Percentiles rank a stretch among this genome's conserved stretches.
These are phyloP conservation scores for Chlamydomonas sp. DNA, from an alignment of 139 green algal genomes.

Conservation along the genomic window DNA sequence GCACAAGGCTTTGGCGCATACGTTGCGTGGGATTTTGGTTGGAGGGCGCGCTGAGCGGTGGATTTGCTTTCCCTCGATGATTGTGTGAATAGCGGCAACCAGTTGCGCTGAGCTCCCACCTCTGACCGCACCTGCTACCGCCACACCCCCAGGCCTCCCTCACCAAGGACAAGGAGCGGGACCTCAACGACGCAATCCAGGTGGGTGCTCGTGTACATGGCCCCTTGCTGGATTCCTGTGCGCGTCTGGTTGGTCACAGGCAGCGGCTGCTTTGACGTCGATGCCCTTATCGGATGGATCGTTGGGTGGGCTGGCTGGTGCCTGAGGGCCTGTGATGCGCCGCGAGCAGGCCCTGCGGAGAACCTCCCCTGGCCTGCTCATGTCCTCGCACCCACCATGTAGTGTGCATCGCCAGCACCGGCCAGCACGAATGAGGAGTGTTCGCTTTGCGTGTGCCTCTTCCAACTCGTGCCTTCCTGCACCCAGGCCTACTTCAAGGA, in stretches of 20 bases:
- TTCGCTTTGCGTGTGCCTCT: background rate
- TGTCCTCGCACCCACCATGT: too few relatives aligned
- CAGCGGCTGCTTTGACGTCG: background rate
- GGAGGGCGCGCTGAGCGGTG: too few relatives aligned
- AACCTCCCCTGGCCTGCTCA: too few relatives aligned
- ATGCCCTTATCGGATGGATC: too few relatives aligned
- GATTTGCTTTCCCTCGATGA: background rate
- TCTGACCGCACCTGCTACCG: background rate
- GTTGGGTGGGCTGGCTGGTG: too few relatives aligned
- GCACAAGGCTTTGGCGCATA: too few relatives aligned
- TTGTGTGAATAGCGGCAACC: background rate
- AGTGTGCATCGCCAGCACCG: too few relatives aligned
- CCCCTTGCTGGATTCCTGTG: background rate
- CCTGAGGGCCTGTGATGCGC: too few relatives aligned
- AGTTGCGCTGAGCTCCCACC: background rate
- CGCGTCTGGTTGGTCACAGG: background rate
- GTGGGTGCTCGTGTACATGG: background rate
- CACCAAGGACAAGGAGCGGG: constrained; percentile 54
- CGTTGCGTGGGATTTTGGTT: background rate
- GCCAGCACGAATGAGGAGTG: background rate
- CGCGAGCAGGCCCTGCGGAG: too few relatives aligned
- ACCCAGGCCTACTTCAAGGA: constrained; percentile 43
- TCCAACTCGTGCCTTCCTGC: background rate
- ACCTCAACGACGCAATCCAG: constrained; percentile 64
- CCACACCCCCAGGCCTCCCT: constrained; percentile 26